Evolutionary conservation across 768 basidiomycete species (phyloP), one percentile per base, ranked within the genome.

Genomic region (Auriscalpium orientale): DNA sequence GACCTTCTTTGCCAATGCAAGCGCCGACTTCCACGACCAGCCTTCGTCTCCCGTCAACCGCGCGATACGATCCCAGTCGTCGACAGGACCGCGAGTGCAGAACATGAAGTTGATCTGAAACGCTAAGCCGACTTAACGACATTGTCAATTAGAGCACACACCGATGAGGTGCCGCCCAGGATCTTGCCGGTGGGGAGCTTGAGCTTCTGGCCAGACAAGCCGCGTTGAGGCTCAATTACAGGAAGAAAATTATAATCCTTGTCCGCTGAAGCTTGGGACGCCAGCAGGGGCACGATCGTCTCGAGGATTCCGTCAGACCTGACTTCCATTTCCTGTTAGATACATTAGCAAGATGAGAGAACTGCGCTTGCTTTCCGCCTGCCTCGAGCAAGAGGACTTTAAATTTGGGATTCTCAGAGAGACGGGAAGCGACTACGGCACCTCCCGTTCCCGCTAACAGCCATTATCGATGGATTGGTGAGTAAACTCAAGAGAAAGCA

Each of bases 61-160:
- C 2, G 57, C 57, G 33, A 34, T 48, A 40, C 56, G 56, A 35
- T 58, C 55, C 18, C 37, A 58, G 35, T 57, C 53, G 8, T 57
- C 56, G 16, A 38, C 37, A 10, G 53, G 34, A 15, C 56, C 56
- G 35, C 56, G 56, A 35, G 44, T 46, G 45, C 56, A 57, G 16
- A 44, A 21, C 40, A 57, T 56, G 38, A 21, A 28, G 33, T 57
- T 46, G n/a, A 46, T 36, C 12, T 47, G 46, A 21, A 44, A 18
- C 43, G 15, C 46, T 59, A 56, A 28, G 22, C 43, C 6, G 3
- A 43, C n/a, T 43, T 18, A 43, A 2, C n/a, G 40, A 3, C 7
- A 43, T 12, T 7, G 40, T 18, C n/a, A 28, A 28, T 28, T 28
- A 28, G 40, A 43, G 40, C 40, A 43, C 40, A 43, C n/a, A 47